Evolutionary conservation across 2,329 filamentous ascomycete species (phyloP), one percentile per base, ranked within the genome.

Genomic region (Grosmannia huntii): DNA sequence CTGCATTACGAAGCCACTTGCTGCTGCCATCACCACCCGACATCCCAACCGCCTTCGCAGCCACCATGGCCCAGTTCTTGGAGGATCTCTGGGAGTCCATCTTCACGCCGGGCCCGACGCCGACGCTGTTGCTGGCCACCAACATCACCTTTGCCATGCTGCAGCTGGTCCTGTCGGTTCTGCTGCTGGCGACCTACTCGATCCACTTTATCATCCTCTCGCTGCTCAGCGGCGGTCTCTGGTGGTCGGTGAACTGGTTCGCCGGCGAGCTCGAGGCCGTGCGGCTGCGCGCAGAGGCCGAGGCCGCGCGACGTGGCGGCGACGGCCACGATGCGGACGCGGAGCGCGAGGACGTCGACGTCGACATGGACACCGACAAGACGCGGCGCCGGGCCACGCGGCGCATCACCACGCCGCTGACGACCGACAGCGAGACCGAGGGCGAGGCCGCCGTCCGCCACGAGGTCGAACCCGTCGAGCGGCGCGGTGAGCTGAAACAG

Each of bases 181-280:
- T 99, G 62, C 81, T 97, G 56, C 61, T 90, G 64, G 85, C 83
- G 59, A 99, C 92, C 9, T 84, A 87, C 72, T 95, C 87, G 74
- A 80, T 95, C 63, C 94, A 97, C 77, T 96, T 96, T 68, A 70
- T 90, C 62, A 78, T 92, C 59, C 81, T 99, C 6, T 95, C 89
- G 14, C 67, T 85, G 60, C 76, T 99, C 11, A 89, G 84, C 62
- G 91, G 75, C 36, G 87, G 88, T 5, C 78, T 97, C 41, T 99
- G 94, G 94, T 90, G 82, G 76, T 83, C 87, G 59, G 91, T 97
- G 74, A 97, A 97, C 79, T 99, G 94, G 94, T 97, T 99, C 68
- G 90, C 89, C 58, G 74, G 74, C 52, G 92, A 84, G 73, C 69
- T 84, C 54, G 73, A 72, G 61, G 68, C 69, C 55, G 74, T 74